Percentiles rank a stretch among this genome's conserved stretches.
Conservation (phyloP, 345 rosid genomes). For the Schrenkiella parvula region DNA sequence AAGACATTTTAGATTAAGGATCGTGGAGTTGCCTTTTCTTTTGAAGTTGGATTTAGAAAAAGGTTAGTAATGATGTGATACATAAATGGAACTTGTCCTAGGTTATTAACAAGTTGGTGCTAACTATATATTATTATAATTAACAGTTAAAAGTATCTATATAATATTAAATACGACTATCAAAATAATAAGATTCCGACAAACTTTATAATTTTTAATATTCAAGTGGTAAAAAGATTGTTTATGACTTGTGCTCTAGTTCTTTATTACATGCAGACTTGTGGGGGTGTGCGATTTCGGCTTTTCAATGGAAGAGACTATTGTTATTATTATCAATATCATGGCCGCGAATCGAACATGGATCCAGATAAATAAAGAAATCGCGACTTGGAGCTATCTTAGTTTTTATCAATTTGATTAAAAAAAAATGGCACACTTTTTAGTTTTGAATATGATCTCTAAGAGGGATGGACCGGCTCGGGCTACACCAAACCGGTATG, state of each 20-base stretch:
- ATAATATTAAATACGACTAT: not conserved
- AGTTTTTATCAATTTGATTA: too few species aligned
- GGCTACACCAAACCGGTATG: too few species aligned
- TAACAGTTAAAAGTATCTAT: not conserved
- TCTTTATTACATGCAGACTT: conserved; percentile 9
- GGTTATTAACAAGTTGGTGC: conserved; percentile 25
- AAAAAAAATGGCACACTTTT: too few species aligned
- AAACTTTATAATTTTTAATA: conserved; percentile 11
- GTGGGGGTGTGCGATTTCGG: conserved; percentile 17
- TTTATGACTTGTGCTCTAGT: not conserved
- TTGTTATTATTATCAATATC: not conserved
- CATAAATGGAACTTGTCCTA: conserved; percentile 28
- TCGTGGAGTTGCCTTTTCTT: not conserved
- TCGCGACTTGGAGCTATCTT: too few species aligned
- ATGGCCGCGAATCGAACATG: too few species aligned
- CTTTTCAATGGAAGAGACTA: conserved; percentile 15
- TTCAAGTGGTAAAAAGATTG: conserved; percentile 3
- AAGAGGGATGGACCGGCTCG: too few species aligned
- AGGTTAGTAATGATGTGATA: conserved; percentile 7
- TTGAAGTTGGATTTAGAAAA: conserved; percentile 7
- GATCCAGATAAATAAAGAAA: too few species aligned
- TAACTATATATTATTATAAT: conserved; percentile 1
- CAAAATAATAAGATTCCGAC: not conserved
- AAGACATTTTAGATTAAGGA: conserved; percentile 6
- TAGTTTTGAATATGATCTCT: too few species aligned